Evolutionary conservation across 768 basidiomycete species (phyloP).

Genomic region (Hydnomerulius pinastri): DNA sequence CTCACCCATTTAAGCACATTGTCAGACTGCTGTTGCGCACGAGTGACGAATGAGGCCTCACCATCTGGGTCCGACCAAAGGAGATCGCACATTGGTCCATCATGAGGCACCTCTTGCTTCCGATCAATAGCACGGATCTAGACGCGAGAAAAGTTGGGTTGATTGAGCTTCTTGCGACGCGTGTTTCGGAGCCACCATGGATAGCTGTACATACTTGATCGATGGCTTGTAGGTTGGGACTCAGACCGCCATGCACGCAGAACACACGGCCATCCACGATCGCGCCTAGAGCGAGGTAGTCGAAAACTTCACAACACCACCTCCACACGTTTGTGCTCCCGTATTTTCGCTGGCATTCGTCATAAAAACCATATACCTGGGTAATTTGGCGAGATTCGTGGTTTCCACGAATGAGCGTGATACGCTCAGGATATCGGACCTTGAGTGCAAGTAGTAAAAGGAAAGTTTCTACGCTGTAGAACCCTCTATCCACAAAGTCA

Average conservation of each 20-base stretch:
- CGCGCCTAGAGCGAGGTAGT: constrained; percentile 92
- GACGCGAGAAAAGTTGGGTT: constrained; percentile 15
- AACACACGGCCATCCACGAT: constrained; percentile 98
- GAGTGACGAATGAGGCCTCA: constrained; percentile 36
- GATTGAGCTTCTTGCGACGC: constrained; percentile 17
- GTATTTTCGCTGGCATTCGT: constrained; percentile 97
- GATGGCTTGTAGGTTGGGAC: constrained; percentile 81
- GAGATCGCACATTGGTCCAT: constrained; percentile 97
- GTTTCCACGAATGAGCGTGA: constrained; percentile 96
- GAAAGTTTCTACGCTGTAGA: constrained; percentile 96
- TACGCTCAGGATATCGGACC: constrained; percentile 95
- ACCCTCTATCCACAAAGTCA: constrained; percentile 97
- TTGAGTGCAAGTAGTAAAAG: constrained; percentile 93
- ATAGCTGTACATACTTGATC: constrained; percentile 70
- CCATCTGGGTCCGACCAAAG: constrained; percentile 99
- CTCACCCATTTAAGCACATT: constrained; percentile 15
- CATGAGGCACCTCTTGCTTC: constrained; percentile 97
- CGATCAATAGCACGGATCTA: constrained; percentile 94
- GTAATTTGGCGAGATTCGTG: constrained; percentile 98
- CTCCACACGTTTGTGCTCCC: constrained; percentile 94
- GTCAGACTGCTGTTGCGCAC: constrained; percentile 11
- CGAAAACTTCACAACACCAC: constrained; percentile 98
- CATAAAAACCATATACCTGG: constrained; percentile 92
- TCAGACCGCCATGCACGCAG: constrained; percentile 96
- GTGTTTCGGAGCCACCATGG: constrained; percentile 21